Percentiles rank a stretch among this genome's conserved stretches.
Evolutionary conservation across 805 yeast genomes (phyloP).

Genomic region (Allodekkera sacchari): DNA sequence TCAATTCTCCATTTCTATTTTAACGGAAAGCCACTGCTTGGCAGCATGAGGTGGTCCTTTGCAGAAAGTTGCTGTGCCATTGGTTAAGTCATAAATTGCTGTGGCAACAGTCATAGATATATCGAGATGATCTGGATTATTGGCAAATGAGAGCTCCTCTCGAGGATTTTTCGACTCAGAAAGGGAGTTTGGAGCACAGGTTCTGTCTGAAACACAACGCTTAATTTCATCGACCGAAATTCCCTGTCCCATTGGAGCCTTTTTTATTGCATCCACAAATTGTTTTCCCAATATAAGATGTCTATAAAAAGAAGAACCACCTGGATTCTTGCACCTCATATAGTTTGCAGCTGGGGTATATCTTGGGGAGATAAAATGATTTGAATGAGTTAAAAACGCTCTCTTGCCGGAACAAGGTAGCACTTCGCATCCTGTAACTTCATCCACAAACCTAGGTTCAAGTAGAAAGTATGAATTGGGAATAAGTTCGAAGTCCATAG

Average conservation of each 20-base stretch:
- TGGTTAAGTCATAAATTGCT: slow-evolving; percentile 7
- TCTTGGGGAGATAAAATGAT: slow-evolving; percentile 6
- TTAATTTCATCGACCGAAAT: slow-evolving; percentile 5
- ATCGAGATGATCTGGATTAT: slow-evolving; percentile 2
- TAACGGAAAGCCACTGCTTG: slow-evolving; percentile 4
- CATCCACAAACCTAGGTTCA: slow-evolving; percentile 7
- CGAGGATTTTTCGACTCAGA: slow-evolving; percentile 6
- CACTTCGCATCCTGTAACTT: slow-evolving; percentile 6
- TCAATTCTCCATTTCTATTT: slow-evolving; percentile 7
- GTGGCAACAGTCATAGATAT: slow-evolving; percentile 9
- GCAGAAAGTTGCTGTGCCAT: slow-evolving; percentile 6
- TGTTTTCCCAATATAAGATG: slow-evolving; percentile 3
- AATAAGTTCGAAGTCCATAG: slow-evolving; percentile 6
- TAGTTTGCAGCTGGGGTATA: slow-evolving; percentile 4
- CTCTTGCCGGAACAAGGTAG: slow-evolving; percentile 5
- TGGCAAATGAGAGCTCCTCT: slow-evolving; percentile 1
- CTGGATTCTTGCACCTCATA: slow-evolving; percentile 5
- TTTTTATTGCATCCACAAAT: slow-evolving; percentile 5
- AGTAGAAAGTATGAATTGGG: slow-evolving; percentile 7
- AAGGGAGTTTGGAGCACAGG: slow-evolving; percentile 6
- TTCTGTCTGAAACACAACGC: slow-evolving; percentile 5
- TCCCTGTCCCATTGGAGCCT: slow-evolving; percentile 7
- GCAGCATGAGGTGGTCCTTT: slow-evolving; percentile 8
- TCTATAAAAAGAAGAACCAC: slow-evolving; percentile 7
- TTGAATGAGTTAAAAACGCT: slow-evolving; percentile 6